phyloP scores from a whole-genome alignment of 148 eudicot species.

The Selenicereus undatus region DNA sequence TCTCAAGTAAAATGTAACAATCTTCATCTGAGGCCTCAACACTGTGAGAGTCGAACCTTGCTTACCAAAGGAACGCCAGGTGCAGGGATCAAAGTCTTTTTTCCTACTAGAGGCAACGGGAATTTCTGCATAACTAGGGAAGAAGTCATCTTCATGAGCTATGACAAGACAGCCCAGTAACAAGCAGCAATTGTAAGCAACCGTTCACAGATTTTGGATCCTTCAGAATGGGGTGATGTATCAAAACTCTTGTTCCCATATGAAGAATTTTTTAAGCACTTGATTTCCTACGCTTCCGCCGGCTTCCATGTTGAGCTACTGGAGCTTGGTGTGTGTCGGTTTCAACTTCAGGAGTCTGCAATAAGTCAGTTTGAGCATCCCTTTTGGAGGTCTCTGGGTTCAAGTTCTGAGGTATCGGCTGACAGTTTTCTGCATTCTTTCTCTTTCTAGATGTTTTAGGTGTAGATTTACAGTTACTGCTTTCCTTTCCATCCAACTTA shows the following conservation, averaged over 20 bases:
- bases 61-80: not conserved
- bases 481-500: conserved; percentile 5
- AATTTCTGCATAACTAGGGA: not conserved
- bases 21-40: not conserved
- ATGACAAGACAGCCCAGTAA: not conserved
- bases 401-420: conserved; percentile 10
- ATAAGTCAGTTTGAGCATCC: conserved; percentile 6
- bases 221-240: not conserved
- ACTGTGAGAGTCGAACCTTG: not conserved
- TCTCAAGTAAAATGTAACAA: not conserved
- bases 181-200: not conserved
- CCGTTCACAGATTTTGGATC: not conserved
- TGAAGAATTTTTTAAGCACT: conserved; percentile 10
- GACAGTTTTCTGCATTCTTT: conserved; percentile 12
- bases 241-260: not conserved
- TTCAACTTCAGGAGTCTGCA: conserved; percentile 10
- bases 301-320: conserved; percentile 20
- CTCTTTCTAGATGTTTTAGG: conserved; percentile 21
- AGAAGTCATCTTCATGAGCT: not conserved
- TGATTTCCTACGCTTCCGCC: conserved; percentile 25
- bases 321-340: not conserved
- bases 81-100: not conserved
- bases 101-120: not conserved
- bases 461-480: not conserved
- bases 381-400: conserved; percentile 13